These are phyloP conservation scores for Colletotrichum eleusines DNA, from an alignment of 2,329 filamentous ascomycete genomes.

Conservation along the genomic window DNA sequence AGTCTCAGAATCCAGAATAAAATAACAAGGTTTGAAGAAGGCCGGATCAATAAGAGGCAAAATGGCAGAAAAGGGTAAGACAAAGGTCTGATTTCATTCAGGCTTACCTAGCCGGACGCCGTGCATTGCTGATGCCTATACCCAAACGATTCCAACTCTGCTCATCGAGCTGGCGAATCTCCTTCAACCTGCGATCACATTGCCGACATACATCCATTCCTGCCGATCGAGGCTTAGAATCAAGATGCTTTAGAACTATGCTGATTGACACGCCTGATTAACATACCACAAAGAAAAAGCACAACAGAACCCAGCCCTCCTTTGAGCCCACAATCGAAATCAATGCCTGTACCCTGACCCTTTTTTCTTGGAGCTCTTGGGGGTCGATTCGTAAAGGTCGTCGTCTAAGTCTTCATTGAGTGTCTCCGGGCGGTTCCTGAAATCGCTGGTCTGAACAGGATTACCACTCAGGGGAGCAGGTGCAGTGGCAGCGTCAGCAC, in stretches of 20 bases:
- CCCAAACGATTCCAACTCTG: slow-evolving; percentile 14
- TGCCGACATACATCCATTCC: slow-evolving; percentile 1
- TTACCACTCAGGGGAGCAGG: slow-evolving; percentile 37
- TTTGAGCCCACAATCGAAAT: not conserved
- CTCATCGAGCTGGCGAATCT: slow-evolving; percentile 5
- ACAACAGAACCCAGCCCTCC: not conserved
- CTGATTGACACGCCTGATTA: not conserved
- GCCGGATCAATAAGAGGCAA: not conserved
- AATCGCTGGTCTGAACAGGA: slow-evolving; percentile 34
- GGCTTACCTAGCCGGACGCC: slow-evolving; percentile 26
- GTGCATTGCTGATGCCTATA: slow-evolving; percentile 33
- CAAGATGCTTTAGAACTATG: not conserved
- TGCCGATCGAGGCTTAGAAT: not conserved
- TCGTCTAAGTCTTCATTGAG: slow-evolving; percentile 48
- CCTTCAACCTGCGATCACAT: not conserved
- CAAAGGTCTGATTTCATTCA: slow-evolving; percentile 16
- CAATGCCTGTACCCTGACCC: slow-evolving; percentile 46
- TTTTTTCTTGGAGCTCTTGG: slow-evolving; percentile 50
- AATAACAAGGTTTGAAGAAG: not conserved
- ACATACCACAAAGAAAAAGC: not conserved
- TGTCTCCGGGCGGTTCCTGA: slow-evolving; percentile 40
- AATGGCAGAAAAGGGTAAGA: not conserved
- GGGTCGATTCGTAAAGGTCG: slow-evolving; percentile 56
- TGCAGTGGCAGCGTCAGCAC: slow-evolving; percentile 45
- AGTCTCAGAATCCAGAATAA: not conserved